A percentile compares a stretch with the other conserved stretches of the same genome.
These are phyloP conservation scores for Collariella sp. DNA, from an alignment of 495 filamentous ascomycete genomes.

Conservation along the genomic window DNA sequence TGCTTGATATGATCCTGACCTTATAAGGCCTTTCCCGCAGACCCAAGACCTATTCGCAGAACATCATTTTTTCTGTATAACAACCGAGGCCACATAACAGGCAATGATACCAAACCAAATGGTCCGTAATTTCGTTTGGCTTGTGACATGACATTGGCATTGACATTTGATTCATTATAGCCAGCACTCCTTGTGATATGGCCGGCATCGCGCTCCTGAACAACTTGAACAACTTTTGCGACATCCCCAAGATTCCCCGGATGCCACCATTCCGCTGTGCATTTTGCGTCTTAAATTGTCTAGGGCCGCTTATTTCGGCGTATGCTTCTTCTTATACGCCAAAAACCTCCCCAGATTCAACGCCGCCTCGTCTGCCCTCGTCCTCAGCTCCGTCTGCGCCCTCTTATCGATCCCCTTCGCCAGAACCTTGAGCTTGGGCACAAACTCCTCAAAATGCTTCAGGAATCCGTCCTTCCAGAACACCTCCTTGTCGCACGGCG, in stretches of 20 bases:
- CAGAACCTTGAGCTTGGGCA: constrained; percentile 43
- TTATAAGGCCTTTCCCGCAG: neutral
- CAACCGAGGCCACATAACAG: neutral
- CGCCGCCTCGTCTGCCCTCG: constrained; percentile 46
- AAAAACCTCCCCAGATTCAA: constrained; percentile 52
- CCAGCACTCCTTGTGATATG: neutral
- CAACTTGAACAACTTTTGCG: neutral
- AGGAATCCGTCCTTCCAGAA: constrained; percentile 54
- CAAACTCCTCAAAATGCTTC: constrained; percentile 43
- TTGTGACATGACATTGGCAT: neutral
- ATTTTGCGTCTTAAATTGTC: neutral
- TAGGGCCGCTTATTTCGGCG: constrained; percentile 10
- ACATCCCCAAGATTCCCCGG: no score
- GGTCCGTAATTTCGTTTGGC: neutral
- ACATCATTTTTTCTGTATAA: neutral
- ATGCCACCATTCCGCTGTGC: neutral
- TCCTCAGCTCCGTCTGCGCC: constrained; percentile 41
- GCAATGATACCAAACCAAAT: neutral
- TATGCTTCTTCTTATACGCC: constrained; percentile 49
- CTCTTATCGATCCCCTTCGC: constrained; percentile 50
- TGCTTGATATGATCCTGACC: constrained; percentile 1
- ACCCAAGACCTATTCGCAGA: neutral
- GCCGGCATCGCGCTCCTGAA: neutral
- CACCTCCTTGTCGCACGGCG: constrained; percentile 46
- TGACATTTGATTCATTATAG: constrained; percentile 1